Evolutionary conservation across 495 filamentous ascomycete genomes (phyloP).

Genomic region (Lasiosphaeris hirsuta): DNA sequence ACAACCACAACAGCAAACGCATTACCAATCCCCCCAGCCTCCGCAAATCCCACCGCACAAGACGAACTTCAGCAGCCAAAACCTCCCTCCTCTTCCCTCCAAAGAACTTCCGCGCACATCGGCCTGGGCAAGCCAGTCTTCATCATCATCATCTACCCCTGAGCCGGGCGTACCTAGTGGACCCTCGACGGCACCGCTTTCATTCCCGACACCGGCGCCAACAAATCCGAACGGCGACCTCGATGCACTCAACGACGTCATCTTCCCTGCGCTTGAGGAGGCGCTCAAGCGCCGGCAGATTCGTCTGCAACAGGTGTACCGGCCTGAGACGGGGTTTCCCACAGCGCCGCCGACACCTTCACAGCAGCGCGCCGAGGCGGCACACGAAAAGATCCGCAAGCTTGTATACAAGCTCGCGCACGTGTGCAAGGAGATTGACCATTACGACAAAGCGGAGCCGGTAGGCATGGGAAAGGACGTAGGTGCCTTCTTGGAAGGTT

Average conservation of each 20-base stretch:
- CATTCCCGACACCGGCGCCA: slow-evolving; percentile 42
- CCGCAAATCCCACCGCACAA: slow-evolving; percentile 13
- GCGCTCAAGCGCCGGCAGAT: slow-evolving; percentile 77
- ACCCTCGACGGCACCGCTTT: slow-evolving; percentile 9
- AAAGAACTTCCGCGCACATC: slow-evolving; percentile 21
- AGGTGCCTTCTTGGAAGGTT: slow-evolving; percentile 79
- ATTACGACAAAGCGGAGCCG: slow-evolving; percentile 73
- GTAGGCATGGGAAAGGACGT: slow-evolving; percentile 92
- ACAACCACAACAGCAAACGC: neutral
- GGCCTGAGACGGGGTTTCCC: slow-evolving; percentile 33
- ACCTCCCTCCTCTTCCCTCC: slow-evolving; percentile 17
- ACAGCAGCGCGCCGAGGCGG: slow-evolving; percentile 63
- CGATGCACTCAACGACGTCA: slow-evolving; percentile 71
- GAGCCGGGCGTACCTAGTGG: neutral
- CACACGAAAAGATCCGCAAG: slow-evolving; percentile 76
- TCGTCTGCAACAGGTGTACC: slow-evolving; percentile 54
- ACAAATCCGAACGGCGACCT: slow-evolving; percentile 47
- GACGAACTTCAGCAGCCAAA: slow-evolving; percentile 4
- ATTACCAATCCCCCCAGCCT: slow-evolving; percentile 1
- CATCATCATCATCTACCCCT: slow-evolving; percentile 13
- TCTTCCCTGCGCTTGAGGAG: slow-evolving; percentile 85
- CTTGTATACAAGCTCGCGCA: slow-evolving; percentile 72
- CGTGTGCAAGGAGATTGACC: slow-evolving; percentile 82
- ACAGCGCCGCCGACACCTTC: slow-evolving; percentile 41
- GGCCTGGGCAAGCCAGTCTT: neutral